phyloP scores from a whole-genome alignment of 345 rosid species.

The Hibiscus tridactylites region DNA sequence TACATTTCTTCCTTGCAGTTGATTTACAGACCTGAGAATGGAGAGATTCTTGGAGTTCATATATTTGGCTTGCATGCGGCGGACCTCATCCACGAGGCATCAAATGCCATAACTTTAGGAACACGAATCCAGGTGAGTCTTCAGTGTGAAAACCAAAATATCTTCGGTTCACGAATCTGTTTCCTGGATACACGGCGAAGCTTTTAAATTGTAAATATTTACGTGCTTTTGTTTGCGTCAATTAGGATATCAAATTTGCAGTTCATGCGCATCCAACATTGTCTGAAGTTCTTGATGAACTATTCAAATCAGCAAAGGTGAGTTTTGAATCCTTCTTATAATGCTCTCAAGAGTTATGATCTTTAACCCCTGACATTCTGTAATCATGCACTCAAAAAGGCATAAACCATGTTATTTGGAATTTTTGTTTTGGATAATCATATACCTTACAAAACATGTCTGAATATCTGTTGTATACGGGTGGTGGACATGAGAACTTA shows the following conservation, averaged over 20 bases:
- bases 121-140: conserved; percentile 64
- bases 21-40: conserved; percentile 93
- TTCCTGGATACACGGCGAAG: not conserved
- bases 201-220: not conserved
- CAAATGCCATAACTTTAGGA: conserved; percentile 91
- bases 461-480: not conserved
- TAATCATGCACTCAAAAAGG: not conserved
- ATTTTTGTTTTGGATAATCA: not conserved
- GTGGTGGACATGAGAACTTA: not conserved
- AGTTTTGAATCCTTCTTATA: conserved; percentile 16
- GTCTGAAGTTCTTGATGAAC: conserved; percentile 95
- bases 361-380: not conserved
- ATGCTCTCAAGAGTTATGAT: conserved; percentile 1
- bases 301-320: conserved; percentile 94
- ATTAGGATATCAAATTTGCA: conserved; percentile 83
- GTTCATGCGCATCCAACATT: conserved; percentile 99
- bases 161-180: not conserved
- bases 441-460: not conserved
- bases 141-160: not conserved
- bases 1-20: conserved; percentile 39
- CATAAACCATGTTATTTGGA: not conserved
- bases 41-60: conserved; percentile 97
- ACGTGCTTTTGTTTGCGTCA: not conserved
- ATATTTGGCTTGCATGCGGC: conserved; percentile 97
- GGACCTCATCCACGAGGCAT: conserved; percentile 99